Evolutionary conservation across 2,329 filamentous ascomycete species (phyloP).

Genomic region (Neonectria ditissima): DNA sequence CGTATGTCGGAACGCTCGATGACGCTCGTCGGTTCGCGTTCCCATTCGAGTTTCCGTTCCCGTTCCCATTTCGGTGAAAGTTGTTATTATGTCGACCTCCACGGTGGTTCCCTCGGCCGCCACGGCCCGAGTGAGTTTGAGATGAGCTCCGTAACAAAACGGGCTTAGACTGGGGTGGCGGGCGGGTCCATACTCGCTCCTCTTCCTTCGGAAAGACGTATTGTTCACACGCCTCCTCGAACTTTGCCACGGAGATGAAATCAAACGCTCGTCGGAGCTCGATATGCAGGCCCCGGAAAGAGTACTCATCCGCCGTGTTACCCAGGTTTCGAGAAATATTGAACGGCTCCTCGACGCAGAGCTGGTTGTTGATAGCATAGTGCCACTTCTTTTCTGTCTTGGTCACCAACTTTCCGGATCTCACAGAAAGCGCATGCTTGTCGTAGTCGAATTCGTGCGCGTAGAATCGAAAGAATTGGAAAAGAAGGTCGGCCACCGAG

Average conservation of each 20-base stretch:
- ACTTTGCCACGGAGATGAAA: slow-evolving; percentile 79
- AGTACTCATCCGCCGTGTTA: slow-evolving; percentile 95
- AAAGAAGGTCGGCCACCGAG: slow-evolving; percentile 85
- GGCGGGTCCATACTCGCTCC: slow-evolving; percentile 69
- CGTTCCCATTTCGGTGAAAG: slow-evolving; percentile 51
- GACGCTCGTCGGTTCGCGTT: slow-evolving; percentile 65
- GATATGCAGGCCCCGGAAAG: slow-evolving; percentile 89
- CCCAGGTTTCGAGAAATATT: slow-evolving; percentile 90
- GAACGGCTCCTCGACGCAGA: slow-evolving; percentile 98
- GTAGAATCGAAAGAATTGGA: slow-evolving; percentile 95
- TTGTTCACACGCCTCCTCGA: slow-evolving; percentile 87
- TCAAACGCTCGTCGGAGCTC: slow-evolving; percentile 92
- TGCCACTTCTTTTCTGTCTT: slow-evolving; percentile 93
- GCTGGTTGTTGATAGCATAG: slow-evolving; percentile 79
- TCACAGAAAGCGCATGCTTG: slow-evolving; percentile 84
- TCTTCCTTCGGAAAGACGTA: slow-evolving; percentile 91
- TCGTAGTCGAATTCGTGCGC: slow-evolving; percentile 94
- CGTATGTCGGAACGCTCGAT: slow-evolving; percentile 63
- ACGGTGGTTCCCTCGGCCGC: slow-evolving; percentile 62
- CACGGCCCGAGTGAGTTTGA: slow-evolving; percentile 64
- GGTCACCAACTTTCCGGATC: slow-evolving; percentile 80
- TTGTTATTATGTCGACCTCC: slow-evolving; percentile 61
- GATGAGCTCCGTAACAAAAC: slow-evolving; percentile 71
- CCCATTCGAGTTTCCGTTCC: slow-evolving; percentile 37
- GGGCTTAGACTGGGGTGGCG: slow-evolving; percentile 65